Base-by-base conservation (phyloP, 2,329 filamentous ascomycete genomes). In the Zarea fungicola region DNA sequence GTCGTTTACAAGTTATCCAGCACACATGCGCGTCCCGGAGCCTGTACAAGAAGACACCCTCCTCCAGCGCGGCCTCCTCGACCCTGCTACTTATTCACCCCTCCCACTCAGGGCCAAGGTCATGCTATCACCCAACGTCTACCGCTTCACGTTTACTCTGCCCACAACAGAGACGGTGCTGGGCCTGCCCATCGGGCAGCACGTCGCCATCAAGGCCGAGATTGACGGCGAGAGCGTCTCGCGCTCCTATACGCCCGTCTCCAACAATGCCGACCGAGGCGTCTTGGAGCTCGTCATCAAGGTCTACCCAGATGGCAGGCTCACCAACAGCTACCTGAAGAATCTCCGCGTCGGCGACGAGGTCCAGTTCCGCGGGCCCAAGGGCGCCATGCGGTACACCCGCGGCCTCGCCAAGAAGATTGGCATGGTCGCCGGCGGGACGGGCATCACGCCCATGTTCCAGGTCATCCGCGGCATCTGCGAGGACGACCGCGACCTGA, bases 401-500 rank as follows among this genome's bases (percentile, higher is more conserved):
- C 67, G 65, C 18, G 67, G 66, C 1, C 61, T 72, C 1, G 66
- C 63, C 42, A 68, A 65, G 54, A 61, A 66, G 35, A 70, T 81
- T 34, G 76, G 76, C 49, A 80, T 81, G 77, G 58, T 81, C 1
- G 76, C 75, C 1, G 77, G 77, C 0, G 64, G 64, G 6, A 65
- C 64, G 0, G 64, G 64, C 10, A 65, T 66, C 10, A 47, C 44
- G 19, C 44, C 44, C 26, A 64, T 67, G 62, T 67, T 58, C 47
- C 80, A 84, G 58, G 62, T 85, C 6, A 82, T 84, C 57, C 75
- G 80, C 4, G 78, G 79, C 36, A 81, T 84, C 49, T 81, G 78
- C 56, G 80, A 83, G 57, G 76, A 84, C 47, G 67, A 74, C n/a
- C 65, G 62, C 6, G 82, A 47, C 9, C 69, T 66, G 1, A 84